Base-by-base conservation (phyloP, 106 monocot genomes). In the Dendrobium catenatum region DNA sequence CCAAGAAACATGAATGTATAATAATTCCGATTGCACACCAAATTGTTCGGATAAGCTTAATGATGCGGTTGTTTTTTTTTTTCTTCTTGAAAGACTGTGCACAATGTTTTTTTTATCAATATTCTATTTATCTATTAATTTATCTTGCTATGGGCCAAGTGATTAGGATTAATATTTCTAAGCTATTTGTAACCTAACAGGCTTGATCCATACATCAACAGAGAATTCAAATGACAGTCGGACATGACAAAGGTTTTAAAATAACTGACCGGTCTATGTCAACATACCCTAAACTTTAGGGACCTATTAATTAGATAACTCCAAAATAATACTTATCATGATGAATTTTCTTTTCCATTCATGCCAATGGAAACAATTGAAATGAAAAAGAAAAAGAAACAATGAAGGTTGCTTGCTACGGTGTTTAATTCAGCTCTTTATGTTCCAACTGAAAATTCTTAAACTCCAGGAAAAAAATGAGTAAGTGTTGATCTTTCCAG, bases 401-500 rank as follows among this genome's bases (percentile, higher is more conserved):
- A 67, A 56, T 24, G 18, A 4, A 26, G 68, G 10, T 68, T 73
- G 13, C 17, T 73, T 73, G 5, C 16, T 40, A 67, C 29, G 9
- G 22, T 67, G 27, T 73, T 42, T 73, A 16, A 73, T 40, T 13
- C 2, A 74, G 43, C 43, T 43, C n/a, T 74, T 42, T 6, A 29
- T 42, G 29, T 20, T 74, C 43, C 41, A 43, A 8, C 20, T 74
- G 18, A 33, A 37, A 42, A 51, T 4, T 80, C 15, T 73, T 19
- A 24, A 19, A 29, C 70, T 75, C 9, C 56, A 55, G 7, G 56
- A 75, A 77, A 51, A 51, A 77, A 29, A 77, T 59, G 31, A 41
- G 10, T 26, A 31, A 72, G 19, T 46, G 3, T 74, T 5, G 20
- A 9, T 81, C 78, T 44, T 54, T 85, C 6, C 89, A 98, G 98